Evolutionary conservation across 164 flowering plant genomes (phyloP).

Genomic region (Litsea cubeba): DNA sequence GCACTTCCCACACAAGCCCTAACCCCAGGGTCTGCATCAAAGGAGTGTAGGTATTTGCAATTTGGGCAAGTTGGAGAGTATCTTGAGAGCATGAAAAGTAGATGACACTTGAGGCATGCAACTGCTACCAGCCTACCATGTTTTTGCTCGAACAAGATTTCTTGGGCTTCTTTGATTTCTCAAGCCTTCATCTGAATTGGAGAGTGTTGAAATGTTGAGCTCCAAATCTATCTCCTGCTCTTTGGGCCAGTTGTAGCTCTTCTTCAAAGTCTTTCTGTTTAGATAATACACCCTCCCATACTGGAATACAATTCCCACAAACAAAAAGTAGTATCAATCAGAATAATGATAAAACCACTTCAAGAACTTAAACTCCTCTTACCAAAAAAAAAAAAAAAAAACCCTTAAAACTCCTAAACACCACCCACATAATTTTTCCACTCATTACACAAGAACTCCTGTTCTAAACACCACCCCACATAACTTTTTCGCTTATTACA

Average conservation of each 20-base stretch:
- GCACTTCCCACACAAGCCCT: too few relatives aligned
- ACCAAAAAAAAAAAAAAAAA: too few relatives aligned
- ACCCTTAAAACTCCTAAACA: too few relatives aligned
- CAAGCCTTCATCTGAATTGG: slow-evolving; percentile 11
- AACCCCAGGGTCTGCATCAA: too few relatives aligned
- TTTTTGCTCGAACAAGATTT: slow-evolving; percentile 18
- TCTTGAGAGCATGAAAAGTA: slow-evolving; percentile 55
- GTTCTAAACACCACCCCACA: too few relatives aligned
- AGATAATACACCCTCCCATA: slow-evolving; percentile 56
- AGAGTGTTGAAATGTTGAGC: slow-evolving; percentile 46
- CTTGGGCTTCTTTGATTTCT: slow-evolving; percentile 10
- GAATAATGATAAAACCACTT: neutral
- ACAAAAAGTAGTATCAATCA: neutral
- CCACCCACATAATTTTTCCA: too few relatives aligned
- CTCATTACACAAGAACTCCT: too few relatives aligned
- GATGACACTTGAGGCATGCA: slow-evolving; percentile 66
- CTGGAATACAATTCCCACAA: slow-evolving; percentile 26
- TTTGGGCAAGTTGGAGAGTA: slow-evolving; percentile 68
- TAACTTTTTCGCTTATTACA: neutral
- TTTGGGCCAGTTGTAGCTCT: slow-evolving; percentile 47
- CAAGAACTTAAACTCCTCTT: too few relatives aligned
- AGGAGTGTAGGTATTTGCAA: slow-evolving; percentile 66
- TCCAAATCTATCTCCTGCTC: slow-evolving; percentile 53
- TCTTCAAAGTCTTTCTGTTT: slow-evolving; percentile 49
- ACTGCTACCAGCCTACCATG: slow-evolving; percentile 46